Base-by-base conservation (phyloP, 352 stramenopile species). In the Thalassiosira livingstoniorum region DNA sequence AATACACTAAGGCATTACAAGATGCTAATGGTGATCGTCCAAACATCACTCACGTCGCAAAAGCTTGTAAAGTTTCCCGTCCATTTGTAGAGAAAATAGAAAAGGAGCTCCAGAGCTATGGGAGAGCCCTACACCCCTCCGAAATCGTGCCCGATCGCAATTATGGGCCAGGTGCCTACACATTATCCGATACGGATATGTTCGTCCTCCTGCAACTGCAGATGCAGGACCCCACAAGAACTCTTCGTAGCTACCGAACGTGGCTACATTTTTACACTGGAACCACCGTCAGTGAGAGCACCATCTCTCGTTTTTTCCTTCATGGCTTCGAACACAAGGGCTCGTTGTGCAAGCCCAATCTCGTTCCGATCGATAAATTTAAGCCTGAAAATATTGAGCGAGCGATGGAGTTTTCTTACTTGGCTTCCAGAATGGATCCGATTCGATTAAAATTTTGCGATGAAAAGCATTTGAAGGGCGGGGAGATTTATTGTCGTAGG, bases 11-110 rank as follows among this genome's bases (percentile, higher is more conserved):
- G n/a, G n/a, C n/a, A n/a, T n/a, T n/a, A n/a, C n/a, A n/a, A n/a
- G n/a, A n/a, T n/a, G n/a, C n/a, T n/a, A n/a, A n/a, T n/a, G n/a
- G n/a, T n/a, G n/a, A n/a, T n/a, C n/a, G n/a, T n/a, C n/a, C n/a
- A n/a, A n/a, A n/a, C n/a, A n/a, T n/a, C n/a, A n/a, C n/a, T n/a
- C n/a, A n/a, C n/a, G n/a, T n/a, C n/a, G n/a, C n/a, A n/a, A n/a
- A n/a, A n/a, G n/a, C n/a, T n/a, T n/a, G n/a, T n/a, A n/a, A n/a
- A n/a, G n/a, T n/a, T n/a, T n/a, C n/a, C 2, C 68, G 62, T 47
- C 15, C 13, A 31, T 80, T 74, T 67, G 72, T 80, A 2, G 11
- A 60, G 1, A 80, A 80, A 55, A 74, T 74, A 39, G 34, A 68
- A 54, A 25, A 60, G 7, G 70, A 78, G 39, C 21, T 78, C 7